A percentile compares a stretch with the other conserved stretches of the same genome.
These are phyloP conservation scores for Fusarium gaditjirri DNA, from an alignment of 2,329 filamentous ascomycete species.

Conservation along the genomic window DNA sequence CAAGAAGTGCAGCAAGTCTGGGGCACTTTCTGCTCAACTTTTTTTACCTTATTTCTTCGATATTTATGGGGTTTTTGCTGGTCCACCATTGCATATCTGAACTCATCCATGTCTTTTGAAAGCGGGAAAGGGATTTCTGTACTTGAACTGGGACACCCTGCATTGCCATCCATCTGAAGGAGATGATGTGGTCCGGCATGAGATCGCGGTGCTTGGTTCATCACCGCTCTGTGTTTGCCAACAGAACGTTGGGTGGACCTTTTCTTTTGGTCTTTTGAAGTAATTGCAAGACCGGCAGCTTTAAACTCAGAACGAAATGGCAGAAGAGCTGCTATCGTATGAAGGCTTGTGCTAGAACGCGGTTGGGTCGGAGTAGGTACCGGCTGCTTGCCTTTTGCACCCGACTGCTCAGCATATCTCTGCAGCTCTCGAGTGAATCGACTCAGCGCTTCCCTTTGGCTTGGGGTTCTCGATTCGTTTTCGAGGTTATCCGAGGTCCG, in stretches of 20 bases:
- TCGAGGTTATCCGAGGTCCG: constrained; percentile 1
- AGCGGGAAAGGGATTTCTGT: constrained; percentile 49
- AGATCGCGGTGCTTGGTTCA: neutral
- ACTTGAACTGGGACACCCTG: constrained; percentile 40
- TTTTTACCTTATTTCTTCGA: constrained; percentile 34
- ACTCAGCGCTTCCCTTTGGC: constrained; percentile 55
- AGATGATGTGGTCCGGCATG: constrained; percentile 11
- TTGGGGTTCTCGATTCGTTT: constrained; percentile 55
- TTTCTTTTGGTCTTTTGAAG: constrained; percentile 59
- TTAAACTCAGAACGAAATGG: constrained; percentile 65
- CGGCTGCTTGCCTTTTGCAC: constrained; percentile 51
- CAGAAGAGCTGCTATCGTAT: constrained; percentile 63
- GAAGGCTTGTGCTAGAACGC: constrained; percentile 56
- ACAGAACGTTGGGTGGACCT: neutral
- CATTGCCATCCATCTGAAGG: constrained; percentile 47
- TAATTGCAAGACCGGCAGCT: constrained; percentile 66
- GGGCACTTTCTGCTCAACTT: constrained; percentile 6
- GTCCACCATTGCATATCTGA: constrained; percentile 50
- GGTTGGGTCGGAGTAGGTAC: constrained; percentile 54
- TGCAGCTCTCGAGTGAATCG: constrained; percentile 48
- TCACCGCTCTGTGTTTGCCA: constrained; percentile 14
- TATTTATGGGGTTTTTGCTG: constrained; percentile 40
- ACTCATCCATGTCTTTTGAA: constrained; percentile 46
- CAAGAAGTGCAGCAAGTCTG: constrained; percentile 46
- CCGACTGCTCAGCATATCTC: constrained; percentile 49